These are phyloP conservation scores for Silene vulgaris DNA, from an alignment of 179 eudicot species.

Conservation along the genomic window DNA sequence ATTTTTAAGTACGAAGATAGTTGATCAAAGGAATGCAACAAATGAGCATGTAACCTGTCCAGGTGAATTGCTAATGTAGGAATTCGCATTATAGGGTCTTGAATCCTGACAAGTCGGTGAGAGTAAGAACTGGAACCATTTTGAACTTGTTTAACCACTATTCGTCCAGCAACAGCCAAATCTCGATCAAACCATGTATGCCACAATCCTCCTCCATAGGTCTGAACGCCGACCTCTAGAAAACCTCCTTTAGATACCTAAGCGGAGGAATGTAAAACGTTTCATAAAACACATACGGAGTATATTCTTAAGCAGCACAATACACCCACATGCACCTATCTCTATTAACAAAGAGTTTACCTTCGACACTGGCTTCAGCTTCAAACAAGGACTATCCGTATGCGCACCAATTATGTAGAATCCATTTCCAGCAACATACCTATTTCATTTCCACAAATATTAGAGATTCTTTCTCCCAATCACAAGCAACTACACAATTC, in stretches of 20 bases:
- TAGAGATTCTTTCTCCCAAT: conserved; percentile 13
- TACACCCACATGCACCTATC: conserved; percentile 8
- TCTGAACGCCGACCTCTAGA: conserved; percentile 84
- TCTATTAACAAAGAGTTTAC: conserved; percentile 28
- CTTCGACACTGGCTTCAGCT: conserved; percentile 87
- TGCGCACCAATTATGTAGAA: conserved; percentile 87
- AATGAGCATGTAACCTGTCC: conserved; percentile 52
- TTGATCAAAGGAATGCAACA: conserved; percentile 2
- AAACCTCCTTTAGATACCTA: conserved; percentile 87
- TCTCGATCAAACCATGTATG: conserved; percentile 98
- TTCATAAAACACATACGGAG: not conserved
- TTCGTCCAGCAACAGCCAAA: conserved; percentile 78
- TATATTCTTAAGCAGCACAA: not conserved
- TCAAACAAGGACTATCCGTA: conserved; percentile 95
- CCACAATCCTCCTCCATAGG: conserved; percentile 98
- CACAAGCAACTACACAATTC: not conserved
- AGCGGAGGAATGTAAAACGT: conserved; percentile 15
- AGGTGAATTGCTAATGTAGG: conserved; percentile 96
- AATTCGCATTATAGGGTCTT: conserved; percentile 89
- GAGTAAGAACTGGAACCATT: conserved; percentile 53
- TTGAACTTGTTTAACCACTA: conserved; percentile 60
- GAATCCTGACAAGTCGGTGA: conserved; percentile 69
- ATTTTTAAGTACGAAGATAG: not conserved
- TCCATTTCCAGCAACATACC: conserved; percentile 93
- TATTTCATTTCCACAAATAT: conserved; percentile 24